Percentiles rank a stretch among this genome's conserved stretches.
These are phyloP conservation scores for Fusarium algeriense DNA, from an alignment of 2,329 filamentous ascomycete genomes.

Conservation along the genomic window DNA sequence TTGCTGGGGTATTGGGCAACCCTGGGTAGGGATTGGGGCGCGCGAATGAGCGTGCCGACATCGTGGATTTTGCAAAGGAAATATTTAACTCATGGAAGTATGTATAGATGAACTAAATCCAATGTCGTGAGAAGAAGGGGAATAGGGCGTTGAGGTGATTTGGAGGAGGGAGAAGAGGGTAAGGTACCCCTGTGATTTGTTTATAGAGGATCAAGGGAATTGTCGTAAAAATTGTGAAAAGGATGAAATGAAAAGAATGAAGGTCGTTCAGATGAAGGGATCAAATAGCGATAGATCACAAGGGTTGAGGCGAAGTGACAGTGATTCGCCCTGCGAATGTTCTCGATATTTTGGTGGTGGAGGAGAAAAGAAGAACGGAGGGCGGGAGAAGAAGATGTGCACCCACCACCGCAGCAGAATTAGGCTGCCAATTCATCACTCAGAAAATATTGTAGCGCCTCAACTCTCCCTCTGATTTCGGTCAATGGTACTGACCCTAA, in stretches of 20 bases:
- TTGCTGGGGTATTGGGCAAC: neutral
- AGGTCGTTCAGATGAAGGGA: neutral
- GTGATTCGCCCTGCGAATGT: neutral
- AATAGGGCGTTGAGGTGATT: neutral
- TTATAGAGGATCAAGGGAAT: neutral
- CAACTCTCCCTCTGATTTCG: neutral
- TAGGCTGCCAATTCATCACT: constrained; percentile 6
- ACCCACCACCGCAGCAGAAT: neutral
- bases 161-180: neutral
- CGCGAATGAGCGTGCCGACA: neutral
- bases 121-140: neutral
- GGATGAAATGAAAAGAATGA: neutral
- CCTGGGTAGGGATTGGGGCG: neutral
- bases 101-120: neutral
- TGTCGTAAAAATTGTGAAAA: neutral
- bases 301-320: neutral
- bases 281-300: neutral
- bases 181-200: neutral
- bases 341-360: constrained; percentile 1
- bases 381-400: constrained; percentile 5
- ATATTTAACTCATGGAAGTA: neutral
- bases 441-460: neutral
- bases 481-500: neutral
- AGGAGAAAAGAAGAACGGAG: neutral
- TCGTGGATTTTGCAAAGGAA: neutral